A percentile compares a stretch with the other conserved stretches of the same genome.
Conservation (phyloP, 2,329 filamentous ascomycete genomes). For the Xylariaceae sp. region DNA sequence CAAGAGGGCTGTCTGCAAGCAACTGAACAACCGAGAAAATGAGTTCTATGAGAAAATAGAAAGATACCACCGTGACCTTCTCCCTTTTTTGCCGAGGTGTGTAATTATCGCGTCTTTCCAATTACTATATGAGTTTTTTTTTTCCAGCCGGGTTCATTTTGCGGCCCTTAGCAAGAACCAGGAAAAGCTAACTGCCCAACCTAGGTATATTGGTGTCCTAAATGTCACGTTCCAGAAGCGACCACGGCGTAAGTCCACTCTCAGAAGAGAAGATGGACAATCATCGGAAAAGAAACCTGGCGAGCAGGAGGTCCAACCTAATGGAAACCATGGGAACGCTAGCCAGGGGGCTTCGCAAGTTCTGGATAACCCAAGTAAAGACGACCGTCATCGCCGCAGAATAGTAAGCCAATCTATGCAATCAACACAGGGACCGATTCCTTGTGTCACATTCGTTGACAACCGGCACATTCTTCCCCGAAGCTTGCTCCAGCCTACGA, state of each 20-base stretch:
- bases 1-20: slow-evolving; percentile 92
- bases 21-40: slow-evolving; percentile 96
- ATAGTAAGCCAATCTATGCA: slow-evolving; percentile 77
- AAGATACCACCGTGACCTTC: slow-evolving; percentile 82
- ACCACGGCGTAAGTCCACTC: slow-evolving; percentile 64
- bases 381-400: slow-evolving; percentile 41
- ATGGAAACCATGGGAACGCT: slow-evolving; percentile 24
- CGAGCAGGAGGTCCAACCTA: slow-evolving; percentile 42
- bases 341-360: slow-evolving; percentile 13
- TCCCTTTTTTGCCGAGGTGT: slow-evolving; percentile 88
- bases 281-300: slow-evolving; percentile 26
- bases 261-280: slow-evolving; percentile 52
- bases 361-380: slow-evolving; percentile 22
- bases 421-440: slow-evolving; percentile 65
- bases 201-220: slow-evolving; percentile 91
- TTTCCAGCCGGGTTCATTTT: neutral
- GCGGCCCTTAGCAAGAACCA: neutral
- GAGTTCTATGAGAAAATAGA: slow-evolving; percentile 98
- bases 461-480: slow-evolving; percentile 92
- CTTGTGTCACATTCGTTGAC: slow-evolving; percentile 91
- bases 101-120: slow-evolving; percentile 19
- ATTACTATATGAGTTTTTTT: slow-evolving; percentile 5
- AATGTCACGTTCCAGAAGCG: slow-evolving; percentile 95
- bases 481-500: slow-evolving; percentile 71
- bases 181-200: slow-evolving; percentile 29